These are phyloP conservation scores for Suillus tomentosus DNA, from an alignment of 768 basidiomycete species.

Conservation along the genomic window DNA sequence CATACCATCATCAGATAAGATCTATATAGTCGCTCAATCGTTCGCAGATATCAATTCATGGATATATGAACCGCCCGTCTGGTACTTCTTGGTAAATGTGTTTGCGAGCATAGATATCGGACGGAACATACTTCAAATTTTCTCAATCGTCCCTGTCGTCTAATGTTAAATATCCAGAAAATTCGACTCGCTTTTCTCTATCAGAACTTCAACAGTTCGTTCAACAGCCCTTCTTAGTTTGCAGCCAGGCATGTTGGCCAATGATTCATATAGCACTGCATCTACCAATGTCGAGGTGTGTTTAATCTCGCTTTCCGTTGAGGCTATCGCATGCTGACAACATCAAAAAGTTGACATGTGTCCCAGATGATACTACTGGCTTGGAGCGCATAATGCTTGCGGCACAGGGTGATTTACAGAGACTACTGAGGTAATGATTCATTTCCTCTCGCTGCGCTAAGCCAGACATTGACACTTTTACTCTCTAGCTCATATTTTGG, in stretches of 20 bases:
- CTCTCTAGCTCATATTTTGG: slow-evolving; percentile 62
- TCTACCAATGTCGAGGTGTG: slow-evolving; percentile 30
- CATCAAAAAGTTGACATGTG: slow-evolving; percentile 23
- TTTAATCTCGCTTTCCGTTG: not conserved
- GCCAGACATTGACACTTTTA: not conserved
- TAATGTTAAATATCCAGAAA: slow-evolving; percentile 5
- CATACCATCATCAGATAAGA: slow-evolving; percentile 16
- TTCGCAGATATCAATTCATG: slow-evolving; percentile 10
- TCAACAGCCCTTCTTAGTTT: not conserved
- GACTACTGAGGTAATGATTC: slow-evolving; percentile 59
- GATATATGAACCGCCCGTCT: not conserved
- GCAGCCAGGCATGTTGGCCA: slow-evolving; percentile 22
- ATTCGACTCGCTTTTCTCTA: not conserved
- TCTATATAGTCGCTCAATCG: not conserved
- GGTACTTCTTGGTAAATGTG: not conserved
- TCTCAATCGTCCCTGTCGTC: not conserved
- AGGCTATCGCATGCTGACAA: slow-evolving; percentile 10
- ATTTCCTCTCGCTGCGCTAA: slow-evolving; percentile 5
- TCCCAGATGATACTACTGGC: slow-evolving; percentile 42
- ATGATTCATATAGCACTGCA: slow-evolving; percentile 27
- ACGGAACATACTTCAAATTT: slow-evolving; percentile 6
- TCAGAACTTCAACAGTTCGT: slow-evolving; percentile 20
- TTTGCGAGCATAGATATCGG: slow-evolving; percentile 16
- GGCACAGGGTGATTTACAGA: slow-evolving; percentile 70
- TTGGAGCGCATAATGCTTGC: slow-evolving; percentile 69